phyloP scores from a whole-genome alignment of 2,329 filamentous ascomycete genomes.

The Sporothrix inflata region DNA sequence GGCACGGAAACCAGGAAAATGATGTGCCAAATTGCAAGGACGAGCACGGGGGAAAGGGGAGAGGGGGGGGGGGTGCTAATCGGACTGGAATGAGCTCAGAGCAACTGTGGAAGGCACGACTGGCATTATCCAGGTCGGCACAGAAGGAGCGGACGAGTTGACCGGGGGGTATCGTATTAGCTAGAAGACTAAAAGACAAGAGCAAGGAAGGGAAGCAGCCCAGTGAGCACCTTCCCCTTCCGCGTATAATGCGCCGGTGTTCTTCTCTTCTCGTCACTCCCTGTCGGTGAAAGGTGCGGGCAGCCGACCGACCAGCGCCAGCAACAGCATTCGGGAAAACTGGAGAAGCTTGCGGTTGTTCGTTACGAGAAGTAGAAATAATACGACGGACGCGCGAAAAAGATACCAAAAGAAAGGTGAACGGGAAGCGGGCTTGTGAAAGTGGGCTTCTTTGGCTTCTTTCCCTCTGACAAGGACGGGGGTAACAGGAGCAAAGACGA shows the following conservation, averaged over 20 bases:
- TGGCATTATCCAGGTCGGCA: not conserved
- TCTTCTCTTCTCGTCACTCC: not conserved
- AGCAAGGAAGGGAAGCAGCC: not conserved
- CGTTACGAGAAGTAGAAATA: conserved; percentile 22
- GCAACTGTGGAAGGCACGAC: not conserved
- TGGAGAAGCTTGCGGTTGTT: conserved; percentile 22
- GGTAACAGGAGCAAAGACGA: not conserved
- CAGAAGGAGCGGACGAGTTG: conserved; percentile 8
- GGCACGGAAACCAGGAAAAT: conserved; percentile 27
- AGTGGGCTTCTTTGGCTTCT: conserved; percentile 20
- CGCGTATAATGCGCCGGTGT: not conserved
- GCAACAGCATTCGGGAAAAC: conserved; percentile 3
- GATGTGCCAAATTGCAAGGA: conserved; percentile 19
- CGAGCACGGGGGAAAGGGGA: conserved; percentile 9
- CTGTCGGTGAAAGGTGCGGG: conserved; percentile 21
- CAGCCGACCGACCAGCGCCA: conserved; percentile 16
- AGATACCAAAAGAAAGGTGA: not conserved
- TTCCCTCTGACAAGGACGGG: not conserved
- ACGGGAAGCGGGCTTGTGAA: conserved; percentile 8
- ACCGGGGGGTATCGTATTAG: not conserved
- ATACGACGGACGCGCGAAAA: not conserved
- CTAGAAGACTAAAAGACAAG: conserved; percentile 1
- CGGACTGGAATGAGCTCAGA: not conserved
- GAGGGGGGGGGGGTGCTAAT: not conserved
- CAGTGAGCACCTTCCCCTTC: conserved; percentile 1